Percentiles rank a stretch among this genome's conserved stretches.
Evolutionary conservation across 192 early-diverging fungal genomes (phyloP).

Genomic region (Nowakowskiella sp.): DNA sequence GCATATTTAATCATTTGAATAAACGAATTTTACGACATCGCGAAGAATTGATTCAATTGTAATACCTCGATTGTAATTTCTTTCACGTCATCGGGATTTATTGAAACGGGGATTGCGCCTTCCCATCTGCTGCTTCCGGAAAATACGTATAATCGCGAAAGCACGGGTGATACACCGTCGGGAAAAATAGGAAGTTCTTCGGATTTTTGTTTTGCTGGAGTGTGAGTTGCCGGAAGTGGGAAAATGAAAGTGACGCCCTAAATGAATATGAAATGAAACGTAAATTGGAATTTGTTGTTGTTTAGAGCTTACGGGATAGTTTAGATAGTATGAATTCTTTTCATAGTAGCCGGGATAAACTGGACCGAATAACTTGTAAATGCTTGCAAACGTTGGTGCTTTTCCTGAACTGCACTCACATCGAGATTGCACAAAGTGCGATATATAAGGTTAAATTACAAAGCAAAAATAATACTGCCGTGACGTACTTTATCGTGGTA

Average conservation of each 20-base stretch:
- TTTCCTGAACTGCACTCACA: slow-evolving; percentile 43
- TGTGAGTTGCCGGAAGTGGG: slow-evolving; percentile 54
- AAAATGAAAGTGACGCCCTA: slow-evolving; percentile 67
- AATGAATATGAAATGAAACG: slow-evolving; percentile 1
- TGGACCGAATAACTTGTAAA: slow-evolving; percentile 65
- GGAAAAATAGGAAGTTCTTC: slow-evolving; percentile 63
- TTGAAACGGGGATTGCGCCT: no score
- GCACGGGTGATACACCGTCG: slow-evolving; percentile 65
- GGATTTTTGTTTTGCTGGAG: slow-evolving; percentile 3
- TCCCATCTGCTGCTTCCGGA: no score
- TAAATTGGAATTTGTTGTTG: neutral
- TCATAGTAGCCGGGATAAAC: slow-evolving; percentile 24
- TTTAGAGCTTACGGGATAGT: slow-evolving; percentile 53
- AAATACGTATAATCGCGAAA: slow-evolving; percentile 54
- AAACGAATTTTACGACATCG: no score
- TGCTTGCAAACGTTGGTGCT: slow-evolving; percentile 55
- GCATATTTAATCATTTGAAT: no score
- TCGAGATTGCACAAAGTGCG: neutral
- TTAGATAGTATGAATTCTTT: slow-evolving; percentile 50
- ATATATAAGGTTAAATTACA: neutral
- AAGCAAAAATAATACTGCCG: neutral
- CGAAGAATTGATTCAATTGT: no score
- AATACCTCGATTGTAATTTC: no score
- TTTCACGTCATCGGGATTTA: no score
- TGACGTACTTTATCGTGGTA: slow-evolving; percentile 46